These are phyloP conservation scores for Penicillium sp. DNA, from an alignment of 2,329 filamentous ascomycete genomes.

Conservation along the genomic window DNA sequence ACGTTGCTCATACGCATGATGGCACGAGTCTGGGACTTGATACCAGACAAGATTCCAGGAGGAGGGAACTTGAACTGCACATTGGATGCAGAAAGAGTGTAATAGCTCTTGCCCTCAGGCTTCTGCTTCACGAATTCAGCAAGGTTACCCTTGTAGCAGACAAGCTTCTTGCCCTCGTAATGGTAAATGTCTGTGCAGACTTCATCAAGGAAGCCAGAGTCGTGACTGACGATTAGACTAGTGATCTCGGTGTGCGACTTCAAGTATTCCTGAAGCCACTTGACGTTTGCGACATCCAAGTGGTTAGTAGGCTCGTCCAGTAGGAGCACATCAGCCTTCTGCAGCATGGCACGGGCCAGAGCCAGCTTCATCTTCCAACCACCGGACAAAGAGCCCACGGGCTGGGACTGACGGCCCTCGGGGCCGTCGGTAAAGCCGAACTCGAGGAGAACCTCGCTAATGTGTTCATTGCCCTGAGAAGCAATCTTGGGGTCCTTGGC, in stretches of 20 bases:
- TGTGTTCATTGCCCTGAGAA: constrained; percentile 73
- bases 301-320: constrained; percentile 99
- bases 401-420: constrained; percentile 82
- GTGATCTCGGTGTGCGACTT: constrained; percentile 96
- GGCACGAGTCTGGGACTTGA: constrained; percentile 90
- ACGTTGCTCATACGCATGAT: constrained; percentile 94
- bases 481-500: constrained; percentile 84
- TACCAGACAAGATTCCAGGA: constrained; percentile 87
- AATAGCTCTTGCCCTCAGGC: constrained; percentile 96
- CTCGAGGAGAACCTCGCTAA: constrained; percentile 78
- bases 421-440: constrained; percentile 92
- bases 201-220: constrained; percentile 94
- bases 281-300: constrained; percentile 92
- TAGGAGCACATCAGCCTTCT: constrained; percentile 91
- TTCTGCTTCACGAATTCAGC: constrained; percentile 76
- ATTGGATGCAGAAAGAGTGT: constrained; percentile 83
- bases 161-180: constrained; percentile 96
- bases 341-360: constrained; percentile 91
- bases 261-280: constrained; percentile 92
- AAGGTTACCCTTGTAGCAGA: constrained; percentile 52
- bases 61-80: constrained; percentile 98
- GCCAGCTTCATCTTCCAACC: constrained; percentile 99
- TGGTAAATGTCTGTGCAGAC: constrained; percentile 99
- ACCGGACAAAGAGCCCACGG: constrained; percentile 90
- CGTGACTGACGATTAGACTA: constrained; percentile 96